A percentile compares a stretch with the other conserved stretches of the same genome.
phyloP scores from a whole-genome alignment of 768 basidiomycete species.

The Gloeostereum incarnatum region DNA sequence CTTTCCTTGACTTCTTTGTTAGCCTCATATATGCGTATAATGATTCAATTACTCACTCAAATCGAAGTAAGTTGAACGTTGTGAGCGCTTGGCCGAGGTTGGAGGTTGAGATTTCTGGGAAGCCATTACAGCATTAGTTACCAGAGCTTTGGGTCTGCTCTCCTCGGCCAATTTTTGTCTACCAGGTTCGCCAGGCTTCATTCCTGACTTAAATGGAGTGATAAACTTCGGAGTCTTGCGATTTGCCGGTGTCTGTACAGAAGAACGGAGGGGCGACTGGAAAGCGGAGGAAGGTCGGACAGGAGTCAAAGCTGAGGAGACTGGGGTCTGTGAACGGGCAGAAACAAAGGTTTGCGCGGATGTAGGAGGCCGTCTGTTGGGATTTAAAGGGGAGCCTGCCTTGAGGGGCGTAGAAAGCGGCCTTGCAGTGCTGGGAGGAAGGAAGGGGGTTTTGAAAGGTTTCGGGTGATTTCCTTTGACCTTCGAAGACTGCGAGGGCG shows the following conservation, averaged over 20 bases:
- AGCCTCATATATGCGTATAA: background rate
- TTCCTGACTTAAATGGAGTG: constrained; percentile 54
- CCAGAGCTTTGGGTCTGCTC: constrained; percentile 7
- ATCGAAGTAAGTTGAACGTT: constrained; percentile 25
- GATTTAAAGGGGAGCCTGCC: constrained; percentile 23
- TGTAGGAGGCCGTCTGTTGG: constrained; percentile 8
- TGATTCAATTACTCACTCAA: constrained; percentile 25
- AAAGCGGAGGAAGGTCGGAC: constrained; percentile 7
- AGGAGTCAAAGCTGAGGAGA: constrained; percentile 15
- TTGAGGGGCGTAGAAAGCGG: constrained; percentile 4
- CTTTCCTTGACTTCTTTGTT: constrained; percentile 14
- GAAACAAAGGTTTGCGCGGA: constrained; percentile 9
- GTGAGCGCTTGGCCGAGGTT: background rate
- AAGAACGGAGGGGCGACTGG: constrained; percentile 10
- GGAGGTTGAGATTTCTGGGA: too few species aligned
- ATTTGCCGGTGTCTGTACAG: constrained; percentile 8
- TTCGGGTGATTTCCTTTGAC: constrained; percentile 7
- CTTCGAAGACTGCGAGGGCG: constrained; percentile 6
- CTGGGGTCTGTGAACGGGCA: constrained; percentile 26
- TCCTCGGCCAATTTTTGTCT: constrained; percentile 17
- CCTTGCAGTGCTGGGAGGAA: constrained; percentile 5
- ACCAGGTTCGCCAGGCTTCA: constrained; percentile 34
- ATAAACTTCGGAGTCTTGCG: constrained; percentile 34
- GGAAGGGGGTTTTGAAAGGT: constrained; percentile 15
- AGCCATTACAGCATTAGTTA: background rate